These are phyloP conservation scores for Amanita polypyramis DNA, from an alignment of 768 basidiomycete genomes.

Conservation along the genomic window DNA sequence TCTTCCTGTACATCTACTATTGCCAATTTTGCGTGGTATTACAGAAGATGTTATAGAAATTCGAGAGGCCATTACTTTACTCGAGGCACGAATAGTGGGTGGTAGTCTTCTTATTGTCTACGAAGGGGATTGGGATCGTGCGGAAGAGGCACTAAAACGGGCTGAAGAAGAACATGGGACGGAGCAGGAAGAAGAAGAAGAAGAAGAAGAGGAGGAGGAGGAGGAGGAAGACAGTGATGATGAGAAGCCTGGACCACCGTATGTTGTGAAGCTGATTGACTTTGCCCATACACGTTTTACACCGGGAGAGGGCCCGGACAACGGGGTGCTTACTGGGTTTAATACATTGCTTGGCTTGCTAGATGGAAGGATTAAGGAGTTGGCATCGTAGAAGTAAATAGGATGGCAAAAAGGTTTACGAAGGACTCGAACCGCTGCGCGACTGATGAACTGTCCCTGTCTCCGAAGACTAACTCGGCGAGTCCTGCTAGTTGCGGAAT, in stretches of 20 bases:
- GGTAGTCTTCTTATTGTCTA: conserved; percentile 77
- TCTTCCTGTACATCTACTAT: conserved; percentile 42
- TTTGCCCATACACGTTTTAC: conserved; percentile 79
- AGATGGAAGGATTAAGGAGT: conserved; percentile 14
- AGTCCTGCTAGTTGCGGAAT: conserved; percentile 84
- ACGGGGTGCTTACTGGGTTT: conserved; percentile 30
- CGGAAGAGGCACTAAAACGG: conserved; percentile 29
- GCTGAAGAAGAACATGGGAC: conserved; percentile 17
- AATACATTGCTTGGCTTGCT: conserved; percentile 7
- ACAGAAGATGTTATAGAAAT: conserved; percentile 43
- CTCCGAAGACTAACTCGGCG: conserved; percentile 91
- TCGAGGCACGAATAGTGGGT: conserved; percentile 77
- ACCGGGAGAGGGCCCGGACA: conserved; percentile 68
- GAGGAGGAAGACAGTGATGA: conserved; percentile 19
- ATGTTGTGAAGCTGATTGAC: conserved; percentile 77
- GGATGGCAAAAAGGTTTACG: conserved; percentile 63
- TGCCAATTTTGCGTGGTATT: conserved; percentile 48
- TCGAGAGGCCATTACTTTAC: conserved; percentile 30
- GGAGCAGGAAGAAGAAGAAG: conserved; percentile 24
- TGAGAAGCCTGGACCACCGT: conserved; percentile 35
- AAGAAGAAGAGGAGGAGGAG: conserved; percentile 26
- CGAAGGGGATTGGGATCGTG: conserved; percentile 35
- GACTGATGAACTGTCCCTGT: conserved; percentile 79
- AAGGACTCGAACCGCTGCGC: conserved; percentile 68
- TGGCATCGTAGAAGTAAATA: conserved; percentile 1